phyloP scores from a whole-genome alignment of 805 yeast genomes.

The Hemisphaericaspora nanyangensis region DNA sequence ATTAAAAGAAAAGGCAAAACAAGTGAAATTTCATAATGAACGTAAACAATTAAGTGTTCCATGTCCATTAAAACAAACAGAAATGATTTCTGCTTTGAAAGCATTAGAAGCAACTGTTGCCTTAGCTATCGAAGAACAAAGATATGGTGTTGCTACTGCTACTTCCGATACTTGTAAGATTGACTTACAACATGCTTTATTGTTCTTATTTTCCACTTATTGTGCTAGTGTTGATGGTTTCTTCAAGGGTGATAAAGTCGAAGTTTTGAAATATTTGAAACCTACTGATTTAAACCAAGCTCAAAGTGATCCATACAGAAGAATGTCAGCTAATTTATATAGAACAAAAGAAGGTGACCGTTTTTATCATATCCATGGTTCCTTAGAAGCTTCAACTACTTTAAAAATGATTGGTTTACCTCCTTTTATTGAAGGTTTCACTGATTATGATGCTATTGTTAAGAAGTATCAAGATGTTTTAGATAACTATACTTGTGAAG shows the following conservation, averaged over 20 bases:
- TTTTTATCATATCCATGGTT: conserved; percentile 30
- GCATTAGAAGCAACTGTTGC: conserved; percentile 19
- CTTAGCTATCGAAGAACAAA: conserved; percentile 11
- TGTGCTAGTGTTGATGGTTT: conserved; percentile 25
- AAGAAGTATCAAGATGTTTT: conserved; percentile 17
- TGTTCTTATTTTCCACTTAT: conserved; percentile 28
- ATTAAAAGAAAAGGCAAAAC: conserved; percentile 6
- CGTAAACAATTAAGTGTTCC: conserved; percentile 16
- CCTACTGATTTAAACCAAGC: conserved; percentile 9
- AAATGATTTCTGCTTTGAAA: conserved; percentile 21
- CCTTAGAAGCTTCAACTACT: conserved; percentile 26
- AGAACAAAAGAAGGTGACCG: conserved; percentile 22
- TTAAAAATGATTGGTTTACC: conserved; percentile 31
- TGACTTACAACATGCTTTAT: conserved; percentile 23
- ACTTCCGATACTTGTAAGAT: conserved; percentile 4
- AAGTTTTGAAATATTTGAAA: conserved; percentile 9
- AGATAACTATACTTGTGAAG: conserved; percentile 19
- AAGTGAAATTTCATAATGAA: conserved; percentile 9
- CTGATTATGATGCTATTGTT: conserved; percentile 21
- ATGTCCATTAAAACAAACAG: conserved; percentile 22
- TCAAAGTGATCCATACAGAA: conserved; percentile 18
- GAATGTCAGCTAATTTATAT: conserved; percentile 31
- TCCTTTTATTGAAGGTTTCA: conserved; percentile 16
- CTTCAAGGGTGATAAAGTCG: conserved; percentile 20
- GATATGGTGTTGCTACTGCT: conserved; percentile 12